phyloP scores from a whole-genome alignment of 2,329 filamentous ascomycete genomes.

The Xylariaceae sp. region DNA sequence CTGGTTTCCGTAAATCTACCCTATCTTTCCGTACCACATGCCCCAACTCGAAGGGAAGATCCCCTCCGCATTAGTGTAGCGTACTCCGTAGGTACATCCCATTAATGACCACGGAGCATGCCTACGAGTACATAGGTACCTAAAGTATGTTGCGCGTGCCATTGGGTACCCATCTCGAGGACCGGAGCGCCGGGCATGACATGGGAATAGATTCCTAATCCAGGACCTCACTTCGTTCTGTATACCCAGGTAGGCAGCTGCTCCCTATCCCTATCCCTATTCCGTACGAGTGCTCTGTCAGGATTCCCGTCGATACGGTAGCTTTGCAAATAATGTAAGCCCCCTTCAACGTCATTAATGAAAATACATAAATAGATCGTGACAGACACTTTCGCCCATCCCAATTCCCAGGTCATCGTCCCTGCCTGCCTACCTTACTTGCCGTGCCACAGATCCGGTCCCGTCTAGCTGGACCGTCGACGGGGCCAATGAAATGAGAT shows the following conservation, averaged over 20 bases:
- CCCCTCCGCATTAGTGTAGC: neutral
- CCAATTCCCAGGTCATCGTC: neutral
- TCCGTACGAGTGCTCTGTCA: neutral
- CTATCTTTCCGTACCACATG: neutral
- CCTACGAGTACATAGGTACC: neutral
- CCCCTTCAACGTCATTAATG: neutral
- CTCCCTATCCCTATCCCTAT: neutral
- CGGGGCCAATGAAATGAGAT: neutral
- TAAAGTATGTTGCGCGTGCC: neutral
- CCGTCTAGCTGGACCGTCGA: neutral
- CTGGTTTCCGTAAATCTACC: too few relatives aligned
- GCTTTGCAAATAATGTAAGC: neutral
- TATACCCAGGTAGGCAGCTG: neutral
- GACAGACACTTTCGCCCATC: neutral
- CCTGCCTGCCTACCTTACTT: neutral
- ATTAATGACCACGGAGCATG: neutral
- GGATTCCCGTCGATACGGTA: neutral
- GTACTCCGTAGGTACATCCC: neutral
- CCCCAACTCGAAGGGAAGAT: neutral
- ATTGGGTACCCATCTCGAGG: neutral
- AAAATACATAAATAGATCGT: neutral
- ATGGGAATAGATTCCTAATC: neutral
- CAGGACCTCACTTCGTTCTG: neutral
- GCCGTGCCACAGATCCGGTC: neutral
- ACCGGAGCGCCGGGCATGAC: neutral